Evolutionary conservation across 1,139 yeast genomes (phyloP), one percentile per base, ranked within the genome.

Genomic region (Scheffersomyces cryptocercus): DNA sequence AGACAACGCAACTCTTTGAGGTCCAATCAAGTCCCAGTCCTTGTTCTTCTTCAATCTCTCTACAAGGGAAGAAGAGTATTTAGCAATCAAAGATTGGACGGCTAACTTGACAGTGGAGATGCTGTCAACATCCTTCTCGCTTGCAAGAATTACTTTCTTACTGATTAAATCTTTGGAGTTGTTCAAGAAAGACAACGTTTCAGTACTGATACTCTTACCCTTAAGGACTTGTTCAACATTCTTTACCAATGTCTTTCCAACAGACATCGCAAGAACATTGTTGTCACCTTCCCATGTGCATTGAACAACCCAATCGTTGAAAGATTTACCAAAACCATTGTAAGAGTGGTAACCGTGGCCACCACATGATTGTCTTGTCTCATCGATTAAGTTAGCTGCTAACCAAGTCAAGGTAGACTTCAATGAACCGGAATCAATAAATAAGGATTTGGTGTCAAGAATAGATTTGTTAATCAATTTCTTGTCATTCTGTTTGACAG

Each of bases 231-330:
- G 62, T 36, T 60, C 63, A 43, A 79, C 75, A 53, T 76, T 74
- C 67, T 85, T 86, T 51, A 84, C 68, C 39, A 85, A 78, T 44
- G 87, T 83, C 67, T 86, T 81, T 52, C 97, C 97, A 49, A 90
- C 82, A 48, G 90, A 84, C 65, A 88, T 81, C 8, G 90, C 88
- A 55, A 90, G 75, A 40, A 90, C 85, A 59, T 85, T 89, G 73
- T 90, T 90, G 66, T 90, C 97, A 67, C 97, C 97, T 72, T 90
- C 97, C 97, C 97, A 90, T 24, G 97, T 90, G 68, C 96, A 88
- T 70, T 90, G 96, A 39, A 90, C 97, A 30, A 88, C 96, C 90
- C 96, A 91, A 65, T 90, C 97, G 50, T 81, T 79, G 66, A 81
- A 88, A 29, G 91, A 91, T 62, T 86, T 88, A 43, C 96, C 96